phyloP scores from a whole-genome alignment of 2,329 filamentous ascomycete species.

The Neobulgaria alba region DNA sequence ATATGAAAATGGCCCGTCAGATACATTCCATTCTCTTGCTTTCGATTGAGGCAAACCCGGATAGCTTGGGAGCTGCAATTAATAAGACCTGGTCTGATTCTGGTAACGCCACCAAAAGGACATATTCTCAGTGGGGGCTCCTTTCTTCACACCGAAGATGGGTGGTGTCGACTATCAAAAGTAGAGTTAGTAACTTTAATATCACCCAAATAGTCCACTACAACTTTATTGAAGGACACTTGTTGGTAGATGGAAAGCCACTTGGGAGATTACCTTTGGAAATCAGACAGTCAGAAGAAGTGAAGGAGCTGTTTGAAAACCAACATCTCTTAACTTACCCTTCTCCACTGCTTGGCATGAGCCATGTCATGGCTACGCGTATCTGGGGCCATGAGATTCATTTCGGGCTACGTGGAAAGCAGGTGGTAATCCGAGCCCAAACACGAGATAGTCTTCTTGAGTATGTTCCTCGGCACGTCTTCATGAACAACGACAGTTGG shows the following conservation, averaged over 20 bases:
- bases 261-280: conserved; percentile 45
- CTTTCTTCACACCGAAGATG: conserved; percentile 26
- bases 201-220: conserved; percentile 33
- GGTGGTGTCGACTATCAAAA: conserved; percentile 27
- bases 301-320: conserved; percentile 45
- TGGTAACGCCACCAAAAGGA: conserved; percentile 13
- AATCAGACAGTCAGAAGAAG: conserved; percentile 35
- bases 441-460: conserved; percentile 24
- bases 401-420: conserved; percentile 38
- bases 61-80: conserved; percentile 31
- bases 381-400: conserved; percentile 40
- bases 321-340: conserved; percentile 43
- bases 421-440: conserved; percentile 36
- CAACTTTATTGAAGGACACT: conserved; percentile 38
- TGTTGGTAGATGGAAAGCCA: conserved; percentile 40
- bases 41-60: conserved; percentile 28
- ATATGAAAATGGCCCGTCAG: conserved; percentile 35
- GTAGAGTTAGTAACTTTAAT: conserved; percentile 26
- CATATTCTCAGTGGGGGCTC: conserved; percentile 24
- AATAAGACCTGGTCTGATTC: conserved; percentile 36
- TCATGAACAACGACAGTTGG: conserved; percentile 23
- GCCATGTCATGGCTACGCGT: conserved; percentile 35
- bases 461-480: conserved; percentile 29
- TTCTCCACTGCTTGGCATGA: conserved; percentile 44
- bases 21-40: conserved; percentile 29